Conservation (phyloP, 495 filamentous ascomycete species). For the Annulohypoxylon moriforme region DNA sequence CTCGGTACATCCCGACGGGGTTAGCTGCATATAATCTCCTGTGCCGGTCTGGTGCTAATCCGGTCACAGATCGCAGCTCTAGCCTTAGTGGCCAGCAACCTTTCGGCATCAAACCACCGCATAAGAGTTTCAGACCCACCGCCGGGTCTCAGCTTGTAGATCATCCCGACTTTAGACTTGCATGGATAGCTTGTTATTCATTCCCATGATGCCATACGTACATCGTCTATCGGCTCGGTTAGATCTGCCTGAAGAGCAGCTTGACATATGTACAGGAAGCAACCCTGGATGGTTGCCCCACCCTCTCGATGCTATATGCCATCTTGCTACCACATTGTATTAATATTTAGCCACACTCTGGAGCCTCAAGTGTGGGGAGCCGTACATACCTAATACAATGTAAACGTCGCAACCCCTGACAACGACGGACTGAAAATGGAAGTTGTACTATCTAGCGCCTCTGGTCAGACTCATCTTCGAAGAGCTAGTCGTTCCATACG, state of each 20-base stretch:
- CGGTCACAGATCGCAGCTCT: slow-evolving; percentile 48
- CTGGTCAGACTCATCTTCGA: background rate
- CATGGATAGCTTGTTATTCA: background rate
- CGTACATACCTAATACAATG: slow-evolving; percentile 18
- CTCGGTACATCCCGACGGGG: slow-evolving; percentile 42
- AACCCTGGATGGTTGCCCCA: background rate
- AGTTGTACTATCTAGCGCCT: slow-evolving; percentile 10
- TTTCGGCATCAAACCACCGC: slow-evolving; percentile 41
- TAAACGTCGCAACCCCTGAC: slow-evolving; percentile 23
- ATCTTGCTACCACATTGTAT: background rate
- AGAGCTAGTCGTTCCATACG: slow-evolving; percentile 1
- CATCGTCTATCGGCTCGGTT: slow-evolving; percentile 21
- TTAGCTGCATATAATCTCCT: slow-evolving; percentile 24
- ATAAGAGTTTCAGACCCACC: slow-evolving; percentile 51
- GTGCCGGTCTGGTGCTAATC: slow-evolving; percentile 48
- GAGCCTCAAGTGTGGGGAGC: slow-evolving; percentile 30
- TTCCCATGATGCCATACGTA: background rate
- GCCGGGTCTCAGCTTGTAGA: slow-evolving; percentile 54
- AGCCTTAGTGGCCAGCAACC: slow-evolving; percentile 30
- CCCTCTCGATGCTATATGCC: background rate
- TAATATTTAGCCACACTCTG: slow-evolving; percentile 20
- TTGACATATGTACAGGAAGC: slow-evolving; percentile 11
- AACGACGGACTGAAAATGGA: slow-evolving; percentile 14
- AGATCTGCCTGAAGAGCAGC: slow-evolving; percentile 23
- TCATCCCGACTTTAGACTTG: slow-evolving; percentile 38